Conservation (phyloP, 257 asterid genomes). For the Lithospermum erythrorhizon region DNA sequence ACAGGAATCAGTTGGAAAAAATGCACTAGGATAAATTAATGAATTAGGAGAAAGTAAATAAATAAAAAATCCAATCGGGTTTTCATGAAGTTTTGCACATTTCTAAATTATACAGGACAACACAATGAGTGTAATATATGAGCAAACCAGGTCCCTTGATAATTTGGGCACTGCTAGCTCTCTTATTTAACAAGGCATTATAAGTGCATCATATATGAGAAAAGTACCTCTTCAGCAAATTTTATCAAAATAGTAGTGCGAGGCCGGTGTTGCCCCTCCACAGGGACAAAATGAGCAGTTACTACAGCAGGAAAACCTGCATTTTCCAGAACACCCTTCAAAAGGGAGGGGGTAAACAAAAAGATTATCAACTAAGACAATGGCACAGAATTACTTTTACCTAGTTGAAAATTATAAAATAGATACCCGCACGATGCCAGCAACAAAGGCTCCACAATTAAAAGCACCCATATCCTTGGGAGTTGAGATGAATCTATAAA, state of each 20-base stretch:
- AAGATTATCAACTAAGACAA: slow-evolving; percentile 14
- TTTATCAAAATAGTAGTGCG: slow-evolving; percentile 92
- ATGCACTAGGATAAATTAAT: not conserved
- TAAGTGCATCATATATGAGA: slow-evolving; percentile 1
- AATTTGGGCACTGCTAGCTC: not conserved
- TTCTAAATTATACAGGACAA: slow-evolving; percentile 3
- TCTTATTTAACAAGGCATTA: not conserved
- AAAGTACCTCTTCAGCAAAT: slow-evolving; percentile 82
- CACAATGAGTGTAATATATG: slow-evolving; percentile 5
- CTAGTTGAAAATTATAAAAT: slow-evolving; percentile 7
- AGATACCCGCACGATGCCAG: slow-evolving; percentile 86
- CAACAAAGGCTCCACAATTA: slow-evolving; percentile 96
- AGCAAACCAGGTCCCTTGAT: slow-evolving; percentile 7
- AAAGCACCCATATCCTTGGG: slow-evolving; percentile 98
- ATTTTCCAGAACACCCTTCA: slow-evolving; percentile 86
- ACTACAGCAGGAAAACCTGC: slow-evolving; percentile 94
- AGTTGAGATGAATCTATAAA: slow-evolving; percentile 70
- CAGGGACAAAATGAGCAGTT: slow-evolving; percentile 94
- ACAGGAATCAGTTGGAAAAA: not conserved
- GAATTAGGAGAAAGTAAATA: not conserved
- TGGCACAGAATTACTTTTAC: not conserved
- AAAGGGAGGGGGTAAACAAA: slow-evolving; percentile 1
- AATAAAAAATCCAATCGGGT: not conserved
- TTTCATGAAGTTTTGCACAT: not conserved
- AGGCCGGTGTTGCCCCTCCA: slow-evolving; percentile 89